Conservation (phyloP, 2,329 filamentous ascomycete genomes). For the Furcasterigmium furcatum region DNA sequence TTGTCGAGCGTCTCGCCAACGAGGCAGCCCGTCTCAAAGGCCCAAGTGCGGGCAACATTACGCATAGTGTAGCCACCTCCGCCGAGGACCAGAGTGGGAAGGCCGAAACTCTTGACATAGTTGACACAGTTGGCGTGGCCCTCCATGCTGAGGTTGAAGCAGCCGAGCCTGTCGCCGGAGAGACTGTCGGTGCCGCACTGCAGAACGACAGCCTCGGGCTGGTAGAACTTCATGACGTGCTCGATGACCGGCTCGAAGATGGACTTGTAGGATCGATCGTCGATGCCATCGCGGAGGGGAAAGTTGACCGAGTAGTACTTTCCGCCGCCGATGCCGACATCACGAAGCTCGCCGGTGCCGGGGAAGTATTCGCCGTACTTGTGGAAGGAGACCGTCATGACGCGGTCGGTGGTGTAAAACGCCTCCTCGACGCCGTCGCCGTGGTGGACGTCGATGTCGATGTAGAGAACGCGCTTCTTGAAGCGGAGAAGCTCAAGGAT, state of each 20-base stretch:
- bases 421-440: slow-evolving; percentile 90
- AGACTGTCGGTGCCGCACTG: slow-evolving; percentile 96
- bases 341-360: slow-evolving; percentile 81
- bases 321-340: slow-evolving; percentile 82
- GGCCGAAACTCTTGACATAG: slow-evolving; percentile 80
- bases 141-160: slow-evolving; percentile 96
- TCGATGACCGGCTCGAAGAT: slow-evolving; percentile 91
- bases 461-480: slow-evolving; percentile 84
- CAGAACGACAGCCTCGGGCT: slow-evolving; percentile 86
- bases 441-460: slow-evolving; percentile 91
- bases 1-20: slow-evolving; percentile 79
- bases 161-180: slow-evolving; percentile 89
- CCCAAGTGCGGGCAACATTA: slow-evolving; percentile 96
- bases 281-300: slow-evolving; percentile 86
- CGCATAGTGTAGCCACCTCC: slow-evolving; percentile 96
- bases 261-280: slow-evolving; percentile 82
- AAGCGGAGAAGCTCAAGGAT: slow-evolving; percentile 83
- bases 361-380: slow-evolving; percentile 98
- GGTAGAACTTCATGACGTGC: slow-evolving; percentile 82
- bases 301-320: slow-evolving; percentile 92
- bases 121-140: slow-evolving; percentile 93
- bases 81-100: slow-evolving; percentile 88
- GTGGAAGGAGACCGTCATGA: slow-evolving; percentile 93
- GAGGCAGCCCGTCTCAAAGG: slow-evolving; percentile 88
- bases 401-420: slow-evolving; percentile 84